Evolutionary conservation across 257 asterid species (phyloP).

Genomic region (Solanum stenotomum): DNA sequence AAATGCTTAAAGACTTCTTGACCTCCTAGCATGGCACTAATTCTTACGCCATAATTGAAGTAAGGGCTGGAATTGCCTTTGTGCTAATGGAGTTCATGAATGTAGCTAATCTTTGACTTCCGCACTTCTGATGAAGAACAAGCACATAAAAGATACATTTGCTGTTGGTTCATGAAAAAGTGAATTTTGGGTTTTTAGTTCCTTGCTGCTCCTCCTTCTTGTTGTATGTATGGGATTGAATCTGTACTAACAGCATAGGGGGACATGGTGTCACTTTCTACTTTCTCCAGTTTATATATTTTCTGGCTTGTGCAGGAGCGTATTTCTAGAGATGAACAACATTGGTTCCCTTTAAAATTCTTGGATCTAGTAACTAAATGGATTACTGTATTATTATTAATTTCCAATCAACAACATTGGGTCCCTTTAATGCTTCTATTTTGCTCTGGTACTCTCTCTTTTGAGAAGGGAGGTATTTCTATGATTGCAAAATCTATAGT

Average conservation of each 20-base stretch:
- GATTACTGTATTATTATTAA: not conserved
- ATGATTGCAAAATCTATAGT: not conserved
- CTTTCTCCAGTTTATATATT: not conserved
- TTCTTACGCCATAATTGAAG: not conserved
- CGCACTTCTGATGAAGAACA: not conserved
- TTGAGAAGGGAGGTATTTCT: not conserved
- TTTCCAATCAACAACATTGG: not conserved
- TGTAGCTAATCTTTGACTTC: not conserved
- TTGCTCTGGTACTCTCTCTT: not conserved
- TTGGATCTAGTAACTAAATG: not conserved
- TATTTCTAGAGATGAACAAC: not conserved
- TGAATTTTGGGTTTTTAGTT: not conserved
- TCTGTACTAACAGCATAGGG: not conserved
- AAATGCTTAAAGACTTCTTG: not conserved
- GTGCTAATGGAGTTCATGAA: not conserved
- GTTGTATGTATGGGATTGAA: not conserved
- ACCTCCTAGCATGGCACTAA: not conserved
- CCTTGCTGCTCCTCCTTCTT: not conserved
- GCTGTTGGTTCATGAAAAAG: not conserved
- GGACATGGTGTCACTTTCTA: not conserved
- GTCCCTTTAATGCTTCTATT: not conserved
- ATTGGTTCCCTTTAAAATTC: not conserved
- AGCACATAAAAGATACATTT: not conserved
- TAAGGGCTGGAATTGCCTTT: not conserved
- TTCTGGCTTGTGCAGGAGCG: not conserved